These are phyloP conservation scores for Inosperma sp. DNA, from an alignment of 768 basidiomycete genomes.

Conservation along the genomic window DNA sequence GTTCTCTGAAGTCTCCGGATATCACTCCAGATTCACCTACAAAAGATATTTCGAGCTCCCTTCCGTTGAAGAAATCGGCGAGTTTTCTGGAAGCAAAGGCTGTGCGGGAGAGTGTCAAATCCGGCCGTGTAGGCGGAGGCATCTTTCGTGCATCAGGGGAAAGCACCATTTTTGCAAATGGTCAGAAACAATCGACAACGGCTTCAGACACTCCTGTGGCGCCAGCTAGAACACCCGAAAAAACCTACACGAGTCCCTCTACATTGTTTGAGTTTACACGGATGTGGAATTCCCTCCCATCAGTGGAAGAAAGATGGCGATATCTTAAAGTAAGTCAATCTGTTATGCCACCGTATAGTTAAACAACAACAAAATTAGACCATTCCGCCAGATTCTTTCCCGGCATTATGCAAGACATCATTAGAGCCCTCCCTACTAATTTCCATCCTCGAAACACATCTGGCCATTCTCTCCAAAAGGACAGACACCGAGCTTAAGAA, in stretches of 20 bases:
- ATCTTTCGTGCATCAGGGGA: conserved; percentile 66
- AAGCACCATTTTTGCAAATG: conserved; percentile 46
- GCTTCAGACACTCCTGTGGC: background rate
- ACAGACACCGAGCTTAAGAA: conserved; percentile 16
- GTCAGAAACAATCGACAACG: background rate
- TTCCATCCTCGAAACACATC: conserved; percentile 53
- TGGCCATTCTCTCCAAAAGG: conserved; percentile 22
- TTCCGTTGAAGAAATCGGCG: too few species aligned
- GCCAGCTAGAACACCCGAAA: background rate
- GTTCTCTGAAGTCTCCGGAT: conserved; percentile 20
- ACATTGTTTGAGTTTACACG: conserved; percentile 60
- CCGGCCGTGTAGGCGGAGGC: conserved; percentile 57
- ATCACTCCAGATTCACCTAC: conserved; percentile 5
- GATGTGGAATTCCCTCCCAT: conserved; percentile 46
- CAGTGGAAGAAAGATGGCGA: conserved; percentile 48
- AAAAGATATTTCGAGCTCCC: conserved; percentile 10
- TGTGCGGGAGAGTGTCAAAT: conserved; percentile 43
- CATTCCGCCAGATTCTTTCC: conserved; percentile 51
- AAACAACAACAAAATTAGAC: conserved; percentile 32
- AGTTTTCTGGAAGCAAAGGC: conserved; percentile 60
- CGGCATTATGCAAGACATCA: conserved; percentile 61
- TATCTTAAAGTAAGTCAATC: conserved; percentile 49
- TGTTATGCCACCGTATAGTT: background rate
- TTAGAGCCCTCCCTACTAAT: conserved; percentile 62
- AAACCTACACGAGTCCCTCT: background rate